These are phyloP conservation scores for Paraphaeosphaeria minitans DNA, from an alignment of 2,329 filamentous ascomycete species.

Conservation along the genomic window DNA sequence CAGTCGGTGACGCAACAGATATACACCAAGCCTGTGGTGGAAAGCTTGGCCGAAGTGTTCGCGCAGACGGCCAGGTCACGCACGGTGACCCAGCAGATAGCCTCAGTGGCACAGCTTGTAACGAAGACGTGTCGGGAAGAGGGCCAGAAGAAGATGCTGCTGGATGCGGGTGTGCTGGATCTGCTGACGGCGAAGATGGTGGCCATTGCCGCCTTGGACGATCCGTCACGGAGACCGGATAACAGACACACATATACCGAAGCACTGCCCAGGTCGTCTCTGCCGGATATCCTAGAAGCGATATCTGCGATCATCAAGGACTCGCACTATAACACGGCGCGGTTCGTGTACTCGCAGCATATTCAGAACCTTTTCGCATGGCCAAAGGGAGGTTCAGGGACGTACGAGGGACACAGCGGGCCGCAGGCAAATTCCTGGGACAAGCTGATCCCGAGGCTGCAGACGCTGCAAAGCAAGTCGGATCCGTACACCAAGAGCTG, in stretches of 20 bases:
- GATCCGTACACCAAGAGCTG: conserved; percentile 51
- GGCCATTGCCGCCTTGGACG: conserved; percentile 37
- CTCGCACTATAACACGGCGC: conserved; percentile 77
- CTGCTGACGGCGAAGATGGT: conserved; percentile 74
- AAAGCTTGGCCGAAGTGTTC: conserved; percentile 69
- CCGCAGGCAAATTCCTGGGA: conserved; percentile 34
- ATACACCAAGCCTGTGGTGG: conserved; percentile 66
- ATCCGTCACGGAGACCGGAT: conserved; percentile 24
- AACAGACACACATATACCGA: conserved; percentile 24
- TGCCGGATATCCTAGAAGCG: conserved; percentile 76
- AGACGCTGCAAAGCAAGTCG: conserved; percentile 45
- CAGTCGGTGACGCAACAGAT: conserved; percentile 50
- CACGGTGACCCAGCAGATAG: conserved; percentile 66
- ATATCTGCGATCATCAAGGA: conserved; percentile 76
- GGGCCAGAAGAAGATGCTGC: conserved; percentile 71
- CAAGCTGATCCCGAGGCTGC: conserved; percentile 46
- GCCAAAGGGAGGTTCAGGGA: conserved; percentile 30
- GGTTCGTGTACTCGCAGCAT: conserved; percentile 55
- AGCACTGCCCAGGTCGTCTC: conserved; percentile 55
- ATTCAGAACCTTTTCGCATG: conserved; percentile 43
- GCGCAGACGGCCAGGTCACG: conserved; percentile 60
- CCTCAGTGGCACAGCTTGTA: conserved; percentile 63
- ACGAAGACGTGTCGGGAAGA: conserved; percentile 71
- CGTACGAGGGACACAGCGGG: conserved; percentile 25
- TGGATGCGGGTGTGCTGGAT: conserved; percentile 76